Base-by-base conservation (phyloP, 2,329 filamentous ascomycete genomes). In the Diplodia seriata region DNA sequence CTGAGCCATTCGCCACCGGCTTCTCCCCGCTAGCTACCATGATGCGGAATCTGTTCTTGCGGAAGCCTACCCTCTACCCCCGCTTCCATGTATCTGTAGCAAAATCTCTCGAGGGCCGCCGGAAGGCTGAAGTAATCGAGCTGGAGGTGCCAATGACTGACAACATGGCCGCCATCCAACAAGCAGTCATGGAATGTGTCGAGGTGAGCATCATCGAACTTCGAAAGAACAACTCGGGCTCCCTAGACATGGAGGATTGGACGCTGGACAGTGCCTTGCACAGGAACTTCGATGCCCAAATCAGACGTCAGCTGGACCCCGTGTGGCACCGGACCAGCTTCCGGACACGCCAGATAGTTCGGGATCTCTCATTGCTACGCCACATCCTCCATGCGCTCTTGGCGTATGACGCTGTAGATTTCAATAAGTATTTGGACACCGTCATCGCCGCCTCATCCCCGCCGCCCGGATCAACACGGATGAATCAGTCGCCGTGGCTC, bases 291-390 rank as follows among this genome's bases (percentile, higher is more conserved):
- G 95, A 98, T 77, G 84, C 91, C 69, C 90, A 94, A 67, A 89
- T 99, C 62, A 87, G 94, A 70, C 87, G 94, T 68, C 95, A 99
- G 78, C 83, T 99, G 20, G 94, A 98, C 75, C 94, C 94, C 4
- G 94, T 98, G 68, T 99, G 95, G 95, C 95, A 99, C 81, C 89
- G 95, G 66, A 92, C 97, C 63, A 97, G 91, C 77, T 97, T 92
- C 85, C 93, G 95, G 79, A 98, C 94, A 2, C 92, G 91, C 74
- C 94, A 97, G 79, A 97, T 99, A 72, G 94, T 97, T 68, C 91
- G 90, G 73, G 95, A 98, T 76, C 79, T 99, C 72, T 91, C 90
- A 0, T 89, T 97, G 20, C 84, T 99, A 47, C 87, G 94, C 68
- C 89, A 88, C 26, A 90, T 98, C 77, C 85, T 99, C 18, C 91